A percentile compares a stretch with the other conserved stretches of the same genome.
Evolutionary conservation across 1,139 yeast species (phyloP).

Genomic region (Arxiozyma slooffiae): DNA sequence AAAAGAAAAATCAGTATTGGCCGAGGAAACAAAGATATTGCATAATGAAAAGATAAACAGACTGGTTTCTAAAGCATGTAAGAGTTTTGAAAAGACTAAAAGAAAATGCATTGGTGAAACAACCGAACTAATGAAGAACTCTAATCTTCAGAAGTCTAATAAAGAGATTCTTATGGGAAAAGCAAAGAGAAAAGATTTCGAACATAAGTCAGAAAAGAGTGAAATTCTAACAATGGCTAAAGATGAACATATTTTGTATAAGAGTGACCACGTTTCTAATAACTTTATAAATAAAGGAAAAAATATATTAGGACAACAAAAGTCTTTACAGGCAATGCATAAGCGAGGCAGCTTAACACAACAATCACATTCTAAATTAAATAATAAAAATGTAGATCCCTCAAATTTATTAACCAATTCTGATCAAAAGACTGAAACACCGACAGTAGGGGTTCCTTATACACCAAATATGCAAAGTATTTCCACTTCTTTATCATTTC

Average conservation of each 20-base stretch:
- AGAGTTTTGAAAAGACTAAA: conserved; percentile 4
- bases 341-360: conserved; percentile 12
- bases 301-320: conserved; percentile 13
- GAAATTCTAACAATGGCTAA: conserved; percentile 14
- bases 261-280: conserved; percentile 6
- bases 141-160: conserved; percentile 13
- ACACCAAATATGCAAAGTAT: neutral
- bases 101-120: conserved; percentile 8
- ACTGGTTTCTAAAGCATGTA: conserved; percentile 5
- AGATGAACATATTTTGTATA: conserved; percentile 10
- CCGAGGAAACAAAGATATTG: neutral
- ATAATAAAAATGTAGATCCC: conserved; percentile 11
- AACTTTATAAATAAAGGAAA: conserved; percentile 13
- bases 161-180: conserved; percentile 15
- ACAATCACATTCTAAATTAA: conserved; percentile 6
- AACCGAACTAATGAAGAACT: conserved; percentile 8
- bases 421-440: neutral
- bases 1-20: neutral
- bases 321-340: conserved; percentile 11
- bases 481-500: neutral
- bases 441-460: neutral
- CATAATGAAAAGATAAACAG: neutral
- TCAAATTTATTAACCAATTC: conserved; percentile 11
- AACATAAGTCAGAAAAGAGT: conserved; percentile 9
- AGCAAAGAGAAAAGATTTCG: conserved; percentile 15